Evolutionary conservation across 495 filamentous ascomycete genomes (phyloP).

Genomic region (Viridothelium virens): DNA sequence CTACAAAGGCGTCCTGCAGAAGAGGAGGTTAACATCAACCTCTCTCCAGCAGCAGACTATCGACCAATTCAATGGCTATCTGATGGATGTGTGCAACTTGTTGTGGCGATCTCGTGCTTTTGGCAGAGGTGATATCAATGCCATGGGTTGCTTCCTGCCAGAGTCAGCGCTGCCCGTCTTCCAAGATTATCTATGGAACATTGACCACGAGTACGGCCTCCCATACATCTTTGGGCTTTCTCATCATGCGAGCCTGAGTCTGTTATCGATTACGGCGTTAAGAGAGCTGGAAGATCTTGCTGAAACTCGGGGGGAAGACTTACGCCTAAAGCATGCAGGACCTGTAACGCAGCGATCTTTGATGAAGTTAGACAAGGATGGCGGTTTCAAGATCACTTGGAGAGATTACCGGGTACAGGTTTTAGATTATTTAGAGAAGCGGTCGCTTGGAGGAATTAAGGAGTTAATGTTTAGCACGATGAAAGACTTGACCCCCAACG

Average conservation of each 20-base stretch:
- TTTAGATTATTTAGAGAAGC: conserved; percentile 58
- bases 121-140: conserved; percentile 57
- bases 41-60: conserved; percentile 48
- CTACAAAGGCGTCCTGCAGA: conserved; percentile 72
- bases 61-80: conserved; percentile 70
- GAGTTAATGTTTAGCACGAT: conserved; percentile 79
- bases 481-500: conserved; percentile 47
- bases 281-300: conserved; percentile 55
- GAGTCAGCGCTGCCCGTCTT: conserved; percentile 42
- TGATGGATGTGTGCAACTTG: conserved; percentile 86
- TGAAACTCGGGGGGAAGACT: conserved; percentile 30
- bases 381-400: conserved; percentile 62
- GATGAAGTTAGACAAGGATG: conserved; percentile 53
- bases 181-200: conserved; percentile 40
- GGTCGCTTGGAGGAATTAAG: conserved; percentile 57
- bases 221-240: conserved; percentile 60
- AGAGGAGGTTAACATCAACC: conserved; percentile 34
- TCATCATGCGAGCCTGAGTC: conserved; percentile 56
- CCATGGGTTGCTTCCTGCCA: conserved; percentile 63
- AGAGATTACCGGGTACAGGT: conserved; percentile 69
- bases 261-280: conserved; percentile 60
- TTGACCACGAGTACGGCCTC: conserved; percentile 40
- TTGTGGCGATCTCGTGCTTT: conserved; percentile 76
- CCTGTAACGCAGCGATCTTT: conserved; percentile 66
- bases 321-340: conserved; percentile 56